phyloP scores from a whole-genome alignment of 2,329 filamentous ascomycete genomes.

The Alternaria longipes region DNA sequence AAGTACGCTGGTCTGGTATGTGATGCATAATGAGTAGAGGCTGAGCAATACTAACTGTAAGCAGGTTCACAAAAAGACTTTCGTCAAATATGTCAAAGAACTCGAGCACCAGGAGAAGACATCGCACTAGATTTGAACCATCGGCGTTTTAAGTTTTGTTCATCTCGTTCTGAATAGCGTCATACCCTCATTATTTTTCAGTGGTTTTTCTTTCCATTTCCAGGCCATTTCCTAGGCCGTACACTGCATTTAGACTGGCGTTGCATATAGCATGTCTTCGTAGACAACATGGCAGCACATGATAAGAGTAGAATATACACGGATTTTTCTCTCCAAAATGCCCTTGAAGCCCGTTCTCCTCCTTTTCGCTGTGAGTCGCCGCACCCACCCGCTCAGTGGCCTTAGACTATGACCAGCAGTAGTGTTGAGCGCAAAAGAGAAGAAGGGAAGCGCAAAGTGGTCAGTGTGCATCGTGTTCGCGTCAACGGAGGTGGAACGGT shows the following conservation, averaged over 20 bases:
- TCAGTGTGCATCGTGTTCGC: too few relatives aligned
- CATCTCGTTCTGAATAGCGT: background rate
- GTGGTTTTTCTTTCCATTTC: background rate
- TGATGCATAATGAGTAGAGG: background rate
- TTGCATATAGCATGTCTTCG: slow-evolving; percentile 1
- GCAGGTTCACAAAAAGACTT: slow-evolving; percentile 91
- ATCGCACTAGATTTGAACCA: slow-evolving; percentile 6
- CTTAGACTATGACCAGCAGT: too few relatives aligned
- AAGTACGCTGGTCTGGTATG: slow-evolving; percentile 87
- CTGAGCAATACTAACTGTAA: background rate
- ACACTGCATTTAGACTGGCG: slow-evolving; percentile 16
- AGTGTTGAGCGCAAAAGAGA: too few relatives aligned
- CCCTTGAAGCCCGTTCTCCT: background rate
- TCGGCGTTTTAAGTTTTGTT: background rate
- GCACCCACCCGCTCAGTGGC: too few relatives aligned
- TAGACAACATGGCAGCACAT: background rate
- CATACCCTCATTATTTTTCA: slow-evolving; percentile 8
- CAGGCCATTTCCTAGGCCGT: background rate
- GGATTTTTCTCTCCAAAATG: background rate
- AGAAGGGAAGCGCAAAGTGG: too few relatives aligned
- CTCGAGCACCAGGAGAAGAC: slow-evolving; percentile 66
- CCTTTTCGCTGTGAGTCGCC: background rate
- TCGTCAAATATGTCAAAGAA: slow-evolving; percentile 93
- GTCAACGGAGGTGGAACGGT: too few relatives aligned
- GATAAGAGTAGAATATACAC: background rate